A percentile compares a stretch with the other conserved stretches of the same genome.
These are phyloP conservation scores for Patellaria atrata DNA, from an alignment of 495 filamentous ascomycete species.

Conservation along the genomic window DNA sequence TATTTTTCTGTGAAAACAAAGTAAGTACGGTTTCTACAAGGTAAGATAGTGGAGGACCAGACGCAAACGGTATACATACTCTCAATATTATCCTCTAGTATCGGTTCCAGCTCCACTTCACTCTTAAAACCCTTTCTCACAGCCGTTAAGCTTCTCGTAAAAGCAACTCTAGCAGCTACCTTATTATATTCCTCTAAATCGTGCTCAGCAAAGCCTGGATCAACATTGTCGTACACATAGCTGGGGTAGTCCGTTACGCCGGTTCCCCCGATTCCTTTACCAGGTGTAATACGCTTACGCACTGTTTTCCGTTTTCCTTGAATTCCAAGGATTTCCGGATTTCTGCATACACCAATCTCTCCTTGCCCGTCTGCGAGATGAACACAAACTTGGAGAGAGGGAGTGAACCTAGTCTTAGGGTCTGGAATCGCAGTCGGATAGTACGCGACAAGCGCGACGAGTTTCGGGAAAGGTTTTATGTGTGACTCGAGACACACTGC, in stretches of 20 bases:
- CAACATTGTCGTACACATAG: conserved; percentile 25
- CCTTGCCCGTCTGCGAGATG: conserved; percentile 27
- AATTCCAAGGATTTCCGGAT: conserved; percentile 43
- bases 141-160: conserved; percentile 32
- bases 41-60: conserved; percentile 1
- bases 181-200: conserved; percentile 38
- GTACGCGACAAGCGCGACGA: conserved; percentile 35
- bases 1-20: conserved; percentile 21
- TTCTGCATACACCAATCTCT: conserved; percentile 20
- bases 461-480: conserved; percentile 28
- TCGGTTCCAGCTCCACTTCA: conserved; percentile 43
- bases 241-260: conserved; percentile 31
- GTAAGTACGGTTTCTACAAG: neutral
- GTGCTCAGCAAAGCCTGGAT: conserved; percentile 37
- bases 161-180: conserved; percentile 34
- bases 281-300: conserved; percentile 36
- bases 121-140: conserved; percentile 41
- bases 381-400: conserved; percentile 30
- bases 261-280: conserved; percentile 38
- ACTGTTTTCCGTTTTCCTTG: conserved; percentile 42
- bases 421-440: conserved; percentile 34
- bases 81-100: conserved; percentile 46
- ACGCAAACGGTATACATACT: conserved; percentile 24
- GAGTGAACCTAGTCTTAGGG: conserved; percentile 28
- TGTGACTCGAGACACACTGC: conserved; percentile 24